These are phyloP conservation scores for Mycosarcoma maydis DNA, from an alignment of 1,284 basidiomycete genomes.

Conservation along the genomic window DNA sequence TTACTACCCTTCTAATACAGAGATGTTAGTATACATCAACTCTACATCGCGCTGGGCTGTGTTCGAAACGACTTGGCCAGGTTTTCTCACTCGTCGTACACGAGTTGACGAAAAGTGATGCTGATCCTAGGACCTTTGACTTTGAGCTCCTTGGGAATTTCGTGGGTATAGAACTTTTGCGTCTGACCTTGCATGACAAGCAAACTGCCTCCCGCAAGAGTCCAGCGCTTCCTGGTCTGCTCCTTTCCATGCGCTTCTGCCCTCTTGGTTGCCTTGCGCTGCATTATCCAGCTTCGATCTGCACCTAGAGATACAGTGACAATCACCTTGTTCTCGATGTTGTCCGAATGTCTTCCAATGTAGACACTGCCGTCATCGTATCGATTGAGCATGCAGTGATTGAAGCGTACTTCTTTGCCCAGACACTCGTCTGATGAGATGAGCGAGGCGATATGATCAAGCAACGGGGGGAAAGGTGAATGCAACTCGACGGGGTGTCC, in stretches of 20 bases:
- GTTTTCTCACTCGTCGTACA: slow-evolving; percentile 30
- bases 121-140: slow-evolving; percentile 51
- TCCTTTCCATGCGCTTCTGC: background rate
- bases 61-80: no score
- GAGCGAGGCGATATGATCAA: slow-evolving; percentile 67
- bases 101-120: slow-evolving; percentile 52
- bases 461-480: slow-evolving; percentile 68
- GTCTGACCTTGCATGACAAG: slow-evolving; percentile 72
- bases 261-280: slow-evolving; percentile 27
- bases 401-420: slow-evolving; percentile 69
- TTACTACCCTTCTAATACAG: no score
- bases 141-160: slow-evolving; percentile 59
- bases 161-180: slow-evolving; percentile 70
- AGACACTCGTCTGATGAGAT: slow-evolving; percentile 67
- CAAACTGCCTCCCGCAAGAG: slow-evolving; percentile 70
- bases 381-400: slow-evolving; percentile 71
- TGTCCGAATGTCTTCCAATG: slow-evolving; percentile 69
- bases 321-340: slow-evolving; percentile 69
- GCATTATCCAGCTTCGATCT: slow-evolving; percentile 70
- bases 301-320: slow-evolving; percentile 71
- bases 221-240: slow-evolving; percentile 62
- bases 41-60: no score
- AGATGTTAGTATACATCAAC: no score
- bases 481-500: slow-evolving; percentile 67
- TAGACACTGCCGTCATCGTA: slow-evolving; percentile 71